Conservation (phyloP, 495 filamentous ascomycete genomes). For the Pyrenula aspistea region DNA sequence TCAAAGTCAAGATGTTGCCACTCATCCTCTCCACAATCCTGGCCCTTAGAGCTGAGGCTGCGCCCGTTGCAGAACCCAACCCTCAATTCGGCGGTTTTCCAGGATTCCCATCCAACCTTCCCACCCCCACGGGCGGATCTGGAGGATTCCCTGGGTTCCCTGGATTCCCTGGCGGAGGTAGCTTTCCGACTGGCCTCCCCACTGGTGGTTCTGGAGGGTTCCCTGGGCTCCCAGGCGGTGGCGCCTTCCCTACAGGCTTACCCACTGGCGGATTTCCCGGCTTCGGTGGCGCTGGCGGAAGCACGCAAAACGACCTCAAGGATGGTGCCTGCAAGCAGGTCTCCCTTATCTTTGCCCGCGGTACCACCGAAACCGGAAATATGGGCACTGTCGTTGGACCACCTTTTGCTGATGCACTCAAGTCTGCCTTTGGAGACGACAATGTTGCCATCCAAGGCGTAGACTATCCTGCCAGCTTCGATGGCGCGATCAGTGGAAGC, state of each 20-base stretch:
- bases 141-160: background rate
- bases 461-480: constrained; percentile 31
- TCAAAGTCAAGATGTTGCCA: background rate
- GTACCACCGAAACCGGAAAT: constrained; percentile 42
- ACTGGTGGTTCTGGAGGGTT: background rate
- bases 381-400: constrained; percentile 44
- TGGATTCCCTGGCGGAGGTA: background rate
- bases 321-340: constrained; percentile 29
- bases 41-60: background rate
- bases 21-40: background rate
- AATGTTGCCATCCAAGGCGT: constrained; percentile 45
- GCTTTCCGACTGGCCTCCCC: background rate
- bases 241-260: background rate
- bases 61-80: background rate
- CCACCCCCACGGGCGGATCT: background rate
- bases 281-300: background rate
- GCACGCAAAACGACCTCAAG: constrained; percentile 24
- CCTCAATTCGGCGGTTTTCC: background rate
- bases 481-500: constrained; percentile 27
- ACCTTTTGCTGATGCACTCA: constrained; percentile 36
- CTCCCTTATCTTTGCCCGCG: constrained; percentile 48
- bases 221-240: background rate
- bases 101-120: background rate
- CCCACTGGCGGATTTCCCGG: background rate
- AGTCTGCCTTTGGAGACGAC: constrained; percentile 15